A percentile compares a stretch with the other conserved stretches of the same genome.
Conservation (phyloP, 2,329 filamentous ascomycete species). For the Teratosphaeria epicoccoides region DNA sequence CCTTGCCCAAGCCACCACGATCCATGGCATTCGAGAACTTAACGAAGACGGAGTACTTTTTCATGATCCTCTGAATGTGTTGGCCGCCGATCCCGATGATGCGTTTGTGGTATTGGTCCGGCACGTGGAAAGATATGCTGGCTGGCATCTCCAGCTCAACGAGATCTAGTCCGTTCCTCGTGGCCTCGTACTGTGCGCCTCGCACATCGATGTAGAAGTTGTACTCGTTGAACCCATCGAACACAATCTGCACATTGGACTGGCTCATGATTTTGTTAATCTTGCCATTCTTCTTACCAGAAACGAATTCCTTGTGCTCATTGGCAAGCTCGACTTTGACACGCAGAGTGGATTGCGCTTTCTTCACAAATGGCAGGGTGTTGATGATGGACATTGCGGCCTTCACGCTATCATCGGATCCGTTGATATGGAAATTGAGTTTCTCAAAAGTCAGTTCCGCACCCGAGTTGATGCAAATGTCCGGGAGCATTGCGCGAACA, state of each 20-base stretch:
- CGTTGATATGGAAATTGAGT: slow-evolving; percentile 84
- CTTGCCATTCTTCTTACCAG: slow-evolving; percentile 99
- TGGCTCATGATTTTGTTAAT: slow-evolving; percentile 99
- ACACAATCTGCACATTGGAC: slow-evolving; percentile 97
- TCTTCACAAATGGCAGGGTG: slow-evolving; percentile 77
- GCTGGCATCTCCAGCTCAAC: slow-evolving; percentile 99
- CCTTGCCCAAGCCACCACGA: slow-evolving; percentile 80
- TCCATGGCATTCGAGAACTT: slow-evolving; percentile 99
- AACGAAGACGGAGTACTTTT: slow-evolving; percentile 99
- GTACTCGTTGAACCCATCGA: slow-evolving; percentile 98
- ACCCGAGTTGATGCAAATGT: slow-evolving; percentile 93
- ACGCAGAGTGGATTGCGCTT: slow-evolving; percentile 81
- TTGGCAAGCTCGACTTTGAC: slow-evolving; percentile 99
- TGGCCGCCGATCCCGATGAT: slow-evolving; percentile 98
- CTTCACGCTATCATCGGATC: slow-evolving; percentile 93
- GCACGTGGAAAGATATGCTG: slow-evolving; percentile 97
- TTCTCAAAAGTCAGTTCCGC: slow-evolving; percentile 93
- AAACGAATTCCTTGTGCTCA: slow-evolving; percentile 99
- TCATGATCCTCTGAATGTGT: slow-evolving; percentile 99
- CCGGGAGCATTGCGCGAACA: slow-evolving; percentile 79
- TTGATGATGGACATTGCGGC: slow-evolving; percentile 89
- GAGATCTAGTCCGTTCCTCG: slow-evolving; percentile 81
- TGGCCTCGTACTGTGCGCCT: slow-evolving; percentile 81
- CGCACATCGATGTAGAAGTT: slow-evolving; percentile 99
- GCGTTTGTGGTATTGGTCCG: slow-evolving; percentile 97